Base-by-base conservation (phyloP, 2,329 filamentous ascomycete species). In the Coccinonectria pachysandricola region DNA sequence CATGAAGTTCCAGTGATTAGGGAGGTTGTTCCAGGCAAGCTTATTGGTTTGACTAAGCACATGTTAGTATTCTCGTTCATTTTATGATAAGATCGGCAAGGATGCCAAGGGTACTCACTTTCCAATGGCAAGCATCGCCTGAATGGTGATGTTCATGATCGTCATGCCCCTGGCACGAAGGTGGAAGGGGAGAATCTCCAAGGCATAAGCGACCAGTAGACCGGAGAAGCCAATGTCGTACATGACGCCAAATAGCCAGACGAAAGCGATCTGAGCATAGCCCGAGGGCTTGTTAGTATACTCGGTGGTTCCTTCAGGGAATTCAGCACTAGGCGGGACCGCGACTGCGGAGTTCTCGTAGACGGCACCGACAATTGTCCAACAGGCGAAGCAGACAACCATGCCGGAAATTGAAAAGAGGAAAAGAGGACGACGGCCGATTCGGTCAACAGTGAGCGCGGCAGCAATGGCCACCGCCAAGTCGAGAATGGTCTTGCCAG, bases 131-230 rank as follows among this genome's bases (percentile, higher is more conserved):
- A 79, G 55, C 16, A 72, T 60, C 23, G 70, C 69, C 49, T 78
- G 71, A 12, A 78, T 62, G 12, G 65, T 68, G 26, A 78, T 64
- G 48, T 77, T 77, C 67, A 77, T 72, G 39, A 78, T 62, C 60
- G 70, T 71, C 59, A 73, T 68, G 18, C 67, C 67, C 54, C 69
- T 70, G 36, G 66, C 67, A 24, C 71, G 67, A 14, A 73, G 54
- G 24, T 63, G 59, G 53, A 71, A 75, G 0, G 71, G 70, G 10
- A 74, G 56, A 16, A 76, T 56, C 50, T 76, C 71, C 6, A 72
- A 60, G 1, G 68, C 62, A 37, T 75, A 75, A 26, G 65, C 63
- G 19, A 73, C 59, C 8, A 74, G 56, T 21, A 75, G 57, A 24
- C 69, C 68, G 0, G 66, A 71, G 49, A 70, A 75, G 23, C 65